Conservation (phyloP, 495 filamentous ascomycete genomes). For the Lophiostoma macrostomum region DNA sequence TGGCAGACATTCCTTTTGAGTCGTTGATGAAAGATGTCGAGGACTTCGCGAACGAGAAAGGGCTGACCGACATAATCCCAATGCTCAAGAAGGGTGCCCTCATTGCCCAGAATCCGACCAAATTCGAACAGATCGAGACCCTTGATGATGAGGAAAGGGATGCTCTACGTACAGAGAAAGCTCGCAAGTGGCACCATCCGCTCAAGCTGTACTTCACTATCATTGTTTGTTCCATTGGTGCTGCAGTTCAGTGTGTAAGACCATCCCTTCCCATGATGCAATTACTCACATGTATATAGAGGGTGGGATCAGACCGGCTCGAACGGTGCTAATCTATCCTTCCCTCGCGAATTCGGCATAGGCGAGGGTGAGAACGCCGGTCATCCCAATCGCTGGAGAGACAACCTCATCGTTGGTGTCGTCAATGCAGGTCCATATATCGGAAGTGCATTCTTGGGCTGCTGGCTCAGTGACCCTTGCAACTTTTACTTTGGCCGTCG, state of each 20-base stretch:
- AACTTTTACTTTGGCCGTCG: constrained; percentile 65
- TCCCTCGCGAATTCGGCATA: constrained; percentile 59
- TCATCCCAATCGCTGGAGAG: constrained; percentile 21
- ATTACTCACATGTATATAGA: no score
- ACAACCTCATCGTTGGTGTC: constrained; percentile 45
- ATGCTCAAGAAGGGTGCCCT: constrained; percentile 51
- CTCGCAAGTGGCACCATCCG: constrained; percentile 65
- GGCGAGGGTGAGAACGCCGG: constrained; percentile 19
- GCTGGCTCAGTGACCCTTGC: constrained; percentile 69
- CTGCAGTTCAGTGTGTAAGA: constrained; percentile 67
- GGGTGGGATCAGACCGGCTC: constrained; percentile 68
- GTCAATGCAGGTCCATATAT: constrained; percentile 55
- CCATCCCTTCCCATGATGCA: no score
- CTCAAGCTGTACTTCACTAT: constrained; percentile 65
- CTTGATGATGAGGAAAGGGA: constrained; percentile 54
- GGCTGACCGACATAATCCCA: constrained; percentile 47
- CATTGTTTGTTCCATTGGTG: constrained; percentile 66
- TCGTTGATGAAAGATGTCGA: constrained; percentile 47
- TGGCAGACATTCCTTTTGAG: neutral
- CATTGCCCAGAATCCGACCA: constrained; percentile 58
- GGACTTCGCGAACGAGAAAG: constrained; percentile 49
- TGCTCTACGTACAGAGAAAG: constrained; percentile 56
- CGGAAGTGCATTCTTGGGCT: constrained; percentile 41
- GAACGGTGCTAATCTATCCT: constrained; percentile 66
- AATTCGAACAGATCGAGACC: constrained; percentile 54